Base-by-base conservation (phyloP, 805 yeast species). In the Yamadazyma sp. region DNA sequence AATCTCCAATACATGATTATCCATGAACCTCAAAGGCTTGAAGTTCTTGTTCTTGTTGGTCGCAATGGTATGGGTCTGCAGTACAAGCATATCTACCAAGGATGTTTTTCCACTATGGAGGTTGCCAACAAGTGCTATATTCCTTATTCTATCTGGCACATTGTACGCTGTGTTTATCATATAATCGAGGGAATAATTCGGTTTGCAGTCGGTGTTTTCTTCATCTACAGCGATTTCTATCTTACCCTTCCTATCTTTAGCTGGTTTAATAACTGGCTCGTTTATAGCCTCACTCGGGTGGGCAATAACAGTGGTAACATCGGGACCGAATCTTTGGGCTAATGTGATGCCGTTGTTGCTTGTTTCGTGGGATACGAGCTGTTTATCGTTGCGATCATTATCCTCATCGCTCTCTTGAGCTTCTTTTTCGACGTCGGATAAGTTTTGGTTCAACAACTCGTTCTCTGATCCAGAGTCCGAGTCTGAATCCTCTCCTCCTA, bases 91-190 rank as follows among this genome's bases (percentile, higher is more conserved):
- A 53, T 91, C 96, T 3, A 86, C 47, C 1, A 90, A 60, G 0
- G 87, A 70, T 0, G 98, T 85, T 60, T 93, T 93, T 1, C 99
- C 99, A 4, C 87, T 80, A 49, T 86, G 85, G 1, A 84, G 55
- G 28, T 80, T 77, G 0, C 99, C 99, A n/a, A 81, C 77, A 1
- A 93, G 48, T 0, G 90, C 84, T 12, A 90, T 63, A 57, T 84
- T 90, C 32, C 95, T 71, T 6, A 82, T 70, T 47, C 82, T 78
- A 10, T 77, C 78, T 0, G 95, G 88, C 1, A 77, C 48, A 7
- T 49, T 44, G 4, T 60, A 39, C 48, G 78, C 52, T 32, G 77
- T 48, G 4, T 71, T 64, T 14, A 68, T 49, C 69, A 87, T 68
- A 48, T 81, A 91, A 3, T 77, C 75, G 37, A 84, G 71, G 6